These are phyloP conservation scores for Gynandropsis gynandra DNA, from an alignment of 345 rosid genomes.

Conservation along the genomic window DNA sequence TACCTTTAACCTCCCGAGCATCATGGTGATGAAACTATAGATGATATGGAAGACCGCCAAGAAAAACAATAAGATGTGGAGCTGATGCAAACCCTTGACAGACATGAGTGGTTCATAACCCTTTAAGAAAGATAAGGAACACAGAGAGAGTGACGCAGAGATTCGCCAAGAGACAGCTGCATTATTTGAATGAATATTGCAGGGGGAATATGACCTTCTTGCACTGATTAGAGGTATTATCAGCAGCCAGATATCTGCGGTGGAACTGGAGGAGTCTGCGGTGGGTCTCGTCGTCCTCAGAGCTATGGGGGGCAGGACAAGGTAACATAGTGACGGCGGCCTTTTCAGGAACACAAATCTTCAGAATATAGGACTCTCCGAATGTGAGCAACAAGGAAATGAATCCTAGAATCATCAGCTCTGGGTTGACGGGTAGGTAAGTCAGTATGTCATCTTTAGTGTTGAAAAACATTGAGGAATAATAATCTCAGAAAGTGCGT, in stretches of 20 bases:
- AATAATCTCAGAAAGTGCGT: too few species aligned
- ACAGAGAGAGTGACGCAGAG: background rate
- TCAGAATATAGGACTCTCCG: constrained; percentile 52
- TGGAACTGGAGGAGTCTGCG: constrained; percentile 49
- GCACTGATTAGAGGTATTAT: constrained; percentile 35
- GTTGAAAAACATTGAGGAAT: too few species aligned
- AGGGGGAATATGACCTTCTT: constrained; percentile 26
- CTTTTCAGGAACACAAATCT: constrained; percentile 54
- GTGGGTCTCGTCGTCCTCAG: constrained; percentile 14
- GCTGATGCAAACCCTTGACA: constrained; percentile 57
- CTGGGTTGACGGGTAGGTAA: constrained; percentile 31
- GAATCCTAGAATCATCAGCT: constrained; percentile 89
- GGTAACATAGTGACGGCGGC: constrained; percentile 78
- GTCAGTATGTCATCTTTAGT: background rate
- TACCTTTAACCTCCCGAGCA: constrained; percentile 89
- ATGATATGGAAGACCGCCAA: constrained; percentile 65
- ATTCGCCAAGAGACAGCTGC: background rate
- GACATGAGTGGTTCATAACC: constrained; percentile 65
- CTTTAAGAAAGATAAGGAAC: background rate
- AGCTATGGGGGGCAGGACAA: constrained; percentile 30
- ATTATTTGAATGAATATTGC: background rate
- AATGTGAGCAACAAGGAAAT: constrained; percentile 80
- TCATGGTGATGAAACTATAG: constrained; percentile 70
- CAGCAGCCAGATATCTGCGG: constrained; percentile 40
- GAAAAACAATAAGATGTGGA: constrained; percentile 89